Base-by-base conservation (phyloP, 768 basidiomycete species). In the Collybiopsis confluens region DNA sequence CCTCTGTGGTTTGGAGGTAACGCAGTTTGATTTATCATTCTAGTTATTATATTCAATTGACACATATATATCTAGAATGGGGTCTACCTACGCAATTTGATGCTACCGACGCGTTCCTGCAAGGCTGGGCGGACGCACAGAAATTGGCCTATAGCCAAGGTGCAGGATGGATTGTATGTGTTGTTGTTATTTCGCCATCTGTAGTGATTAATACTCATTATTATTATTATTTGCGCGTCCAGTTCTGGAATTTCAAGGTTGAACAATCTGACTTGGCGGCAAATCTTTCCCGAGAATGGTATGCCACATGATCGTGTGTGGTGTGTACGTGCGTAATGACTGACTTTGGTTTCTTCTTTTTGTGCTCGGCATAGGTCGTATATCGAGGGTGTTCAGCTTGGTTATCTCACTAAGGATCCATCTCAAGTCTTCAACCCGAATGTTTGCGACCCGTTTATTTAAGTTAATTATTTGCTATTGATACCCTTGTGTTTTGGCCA, bases 301-400 rank as follows among this genome's bases (percentile, higher is more conserved):
- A 57, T 16, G 74, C 13, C 5, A 33, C 30, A 5, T 33, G 13
- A 33, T 33, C 13, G 13, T n/a, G n/a, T n/a, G n/a, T n/a, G n/a
- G n/a, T n/a, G n/a, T n/a, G n/a, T n/a, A n/a, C n/a, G n/a, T n/a
- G n/a, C n/a, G n/a, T n/a, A n/a, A n/a, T 7, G 18, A 3, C 18
- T n/a, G 9, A 21, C n/a, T 42, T 15, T 18, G 20, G 58, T 41
- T 16, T 23, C 33, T 42, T 8, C n/a, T n/a, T n/a, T n/a, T n/a
- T n/a, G n/a, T n/a, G n/a, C n/a, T n/a, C n/a, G n/a, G n/a, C n/a
- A 23, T 57, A 88, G 88, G 88, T 86, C 86, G 1, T 90, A 90
- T 62, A 64, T 82, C 27, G 80, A 86, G 45, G 88, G 80, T 16
- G 63, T 86, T 10, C 54, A 68, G 18, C 65, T 71, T 6, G 86